phyloP scores from a whole-genome alignment of 1,284 basidiomycete species.

The Apiotrichum gamsii region DNA sequence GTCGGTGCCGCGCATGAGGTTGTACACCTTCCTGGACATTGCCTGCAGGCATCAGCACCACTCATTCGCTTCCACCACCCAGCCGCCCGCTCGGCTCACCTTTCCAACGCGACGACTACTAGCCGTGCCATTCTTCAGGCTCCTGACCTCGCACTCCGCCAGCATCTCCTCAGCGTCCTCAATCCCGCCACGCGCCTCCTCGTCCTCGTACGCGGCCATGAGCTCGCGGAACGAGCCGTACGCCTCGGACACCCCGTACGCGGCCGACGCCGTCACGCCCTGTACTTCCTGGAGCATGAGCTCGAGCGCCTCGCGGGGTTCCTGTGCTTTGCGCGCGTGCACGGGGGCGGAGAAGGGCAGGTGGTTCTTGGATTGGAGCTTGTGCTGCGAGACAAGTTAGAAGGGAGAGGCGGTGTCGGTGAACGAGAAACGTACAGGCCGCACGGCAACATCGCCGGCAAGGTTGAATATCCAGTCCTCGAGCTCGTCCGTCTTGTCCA shows the following conservation, averaged over 20 bases:
- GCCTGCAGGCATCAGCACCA: slow-evolving; percentile 21
- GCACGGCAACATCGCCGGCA: slow-evolving; percentile 42
- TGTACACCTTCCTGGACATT: slow-evolving; percentile 32
- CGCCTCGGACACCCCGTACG: slow-evolving; percentile 30
- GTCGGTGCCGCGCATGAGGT: slow-evolving; percentile 33
- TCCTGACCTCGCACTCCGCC: slow-evolving; percentile 33
- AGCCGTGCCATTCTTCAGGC: slow-evolving; percentile 28
- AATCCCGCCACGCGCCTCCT: slow-evolving; percentile 15
- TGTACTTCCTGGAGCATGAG: slow-evolving; percentile 46
- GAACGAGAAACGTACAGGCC: slow-evolving; percentile 35
- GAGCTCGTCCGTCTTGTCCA: slow-evolving; percentile 44
- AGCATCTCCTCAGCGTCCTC: slow-evolving; percentile 30
- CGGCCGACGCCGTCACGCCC: slow-evolving; percentile 40
- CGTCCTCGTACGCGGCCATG: slow-evolving; percentile 40
- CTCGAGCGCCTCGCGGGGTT: slow-evolving; percentile 30
- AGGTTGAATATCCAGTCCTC: slow-evolving; percentile 46
- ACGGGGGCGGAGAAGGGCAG: slow-evolving; percentile 41
- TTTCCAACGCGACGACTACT: slow-evolving; percentile 32
- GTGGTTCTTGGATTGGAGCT: slow-evolving; percentile 44
- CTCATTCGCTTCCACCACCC: neutral
- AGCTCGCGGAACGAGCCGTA: slow-evolving; percentile 34
- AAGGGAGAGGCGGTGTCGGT: neutral
- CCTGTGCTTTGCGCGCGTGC: slow-evolving; percentile 18
- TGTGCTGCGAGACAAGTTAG: slow-evolving; percentile 23
- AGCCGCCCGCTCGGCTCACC: slow-evolving; percentile 13